These are phyloP conservation scores for Pseudisothecium myosuroides DNA, from an alignment of 225 moss, liverwort and hornwort species.

Conservation along the genomic window DNA sequence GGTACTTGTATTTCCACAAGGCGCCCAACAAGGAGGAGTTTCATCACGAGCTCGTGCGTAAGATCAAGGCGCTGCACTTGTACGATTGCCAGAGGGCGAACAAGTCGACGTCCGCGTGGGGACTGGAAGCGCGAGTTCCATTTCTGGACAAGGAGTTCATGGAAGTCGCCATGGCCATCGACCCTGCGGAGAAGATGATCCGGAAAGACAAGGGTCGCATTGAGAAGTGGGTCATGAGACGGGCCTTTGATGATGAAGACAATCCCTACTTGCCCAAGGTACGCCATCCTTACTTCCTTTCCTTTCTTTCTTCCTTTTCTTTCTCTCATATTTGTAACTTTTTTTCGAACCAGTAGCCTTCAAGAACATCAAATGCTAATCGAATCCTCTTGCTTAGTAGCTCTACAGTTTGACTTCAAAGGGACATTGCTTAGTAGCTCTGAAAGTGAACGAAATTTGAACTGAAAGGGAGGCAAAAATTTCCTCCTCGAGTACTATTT, in stretches of 20 bases:
- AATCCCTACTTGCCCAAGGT: constrained; percentile 72
- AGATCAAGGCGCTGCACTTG: constrained; percentile 74
- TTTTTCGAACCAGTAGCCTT: not conserved
- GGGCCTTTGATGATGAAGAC: constrained; percentile 59
- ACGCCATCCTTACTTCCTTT: not conserved
- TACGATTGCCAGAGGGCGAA: constrained; percentile 88
- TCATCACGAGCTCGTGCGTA: constrained; percentile 66
- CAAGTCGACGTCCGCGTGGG: constrained; percentile 90
- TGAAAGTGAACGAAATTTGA: not conserved
- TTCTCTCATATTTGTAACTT: not conserved
- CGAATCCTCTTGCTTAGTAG: not conserved
- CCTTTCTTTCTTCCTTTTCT: no score
- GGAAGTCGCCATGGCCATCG: constrained; percentile 66
- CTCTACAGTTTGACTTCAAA: not conserved
- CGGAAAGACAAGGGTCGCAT: constrained; percentile 49
- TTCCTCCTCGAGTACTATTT: not conserved
- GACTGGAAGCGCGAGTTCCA: constrained; percentile 76
- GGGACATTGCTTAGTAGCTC: no score
- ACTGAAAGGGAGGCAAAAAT: not conserved
- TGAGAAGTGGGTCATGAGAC: constrained; percentile 60
- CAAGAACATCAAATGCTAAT: not conserved
- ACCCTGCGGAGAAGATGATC: constrained; percentile 86
- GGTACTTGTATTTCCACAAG: constrained; percentile 92
- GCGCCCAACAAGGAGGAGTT: constrained; percentile 86
- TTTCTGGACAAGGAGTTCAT: constrained; percentile 79